These are phyloP conservation scores for Fusarium chaquense DNA, from an alignment of 2,329 filamentous ascomycete species.

Conservation along the genomic window DNA sequence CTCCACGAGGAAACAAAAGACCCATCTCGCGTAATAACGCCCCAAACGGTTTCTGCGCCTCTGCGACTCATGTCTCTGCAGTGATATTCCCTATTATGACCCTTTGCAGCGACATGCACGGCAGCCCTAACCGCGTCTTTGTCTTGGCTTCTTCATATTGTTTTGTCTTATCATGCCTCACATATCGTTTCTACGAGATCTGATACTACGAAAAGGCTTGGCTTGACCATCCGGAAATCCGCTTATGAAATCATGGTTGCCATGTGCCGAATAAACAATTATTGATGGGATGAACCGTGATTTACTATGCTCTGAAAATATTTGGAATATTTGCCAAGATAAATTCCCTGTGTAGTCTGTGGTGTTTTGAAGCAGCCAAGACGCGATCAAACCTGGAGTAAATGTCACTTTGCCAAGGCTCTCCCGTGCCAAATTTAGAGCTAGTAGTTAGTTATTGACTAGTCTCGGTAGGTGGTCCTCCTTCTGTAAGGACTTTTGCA, in stretches of 20 bases:
- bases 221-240: background rate
- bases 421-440: background rate
- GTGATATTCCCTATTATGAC: background rate
- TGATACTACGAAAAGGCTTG: background rate
- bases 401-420: background rate
- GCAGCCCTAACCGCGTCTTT: background rate
- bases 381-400: background rate
- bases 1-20: background rate
- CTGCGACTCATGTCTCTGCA: background rate
- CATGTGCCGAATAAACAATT: background rate
- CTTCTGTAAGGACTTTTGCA: too few relatives aligned
- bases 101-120: background rate
- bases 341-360: background rate
- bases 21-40: background rate
- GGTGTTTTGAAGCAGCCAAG: background rate
- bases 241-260: constrained; percentile 2
- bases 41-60: background rate
- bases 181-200: background rate
- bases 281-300: constrained; percentile 4
- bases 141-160: background rate
- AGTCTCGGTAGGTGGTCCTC: too few relatives aligned
- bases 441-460: background rate
- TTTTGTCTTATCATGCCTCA: constrained; percentile 2
- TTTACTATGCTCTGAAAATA: background rate
- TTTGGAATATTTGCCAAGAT: background rate